Evolutionary conservation across 139 green algal species (phyloP).

Genomic region (Coelastrella sp.): DNA sequence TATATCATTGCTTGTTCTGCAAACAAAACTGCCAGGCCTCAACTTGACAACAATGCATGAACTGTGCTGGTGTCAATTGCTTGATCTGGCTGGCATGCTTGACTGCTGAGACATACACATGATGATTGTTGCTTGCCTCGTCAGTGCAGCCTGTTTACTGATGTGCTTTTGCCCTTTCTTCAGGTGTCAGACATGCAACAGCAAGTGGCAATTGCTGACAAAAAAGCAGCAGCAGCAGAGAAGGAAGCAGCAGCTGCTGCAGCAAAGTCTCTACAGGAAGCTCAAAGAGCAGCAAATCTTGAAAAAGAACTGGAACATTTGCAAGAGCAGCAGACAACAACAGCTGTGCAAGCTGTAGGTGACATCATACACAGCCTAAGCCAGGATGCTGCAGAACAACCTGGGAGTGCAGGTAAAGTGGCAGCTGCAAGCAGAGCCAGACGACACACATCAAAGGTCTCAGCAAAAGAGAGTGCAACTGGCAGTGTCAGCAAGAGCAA

Average conservation of each 20-base stretch:
- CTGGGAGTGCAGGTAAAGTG: background rate
- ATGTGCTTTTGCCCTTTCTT: too few relatives aligned
- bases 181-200: background rate
- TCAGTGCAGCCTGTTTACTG: too few relatives aligned
- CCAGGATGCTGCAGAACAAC: background rate
- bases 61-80: too few relatives aligned
- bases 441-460: background rate
- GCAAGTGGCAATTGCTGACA: background rate
- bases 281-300: slow-evolving; percentile 4
- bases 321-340: background rate
- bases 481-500: slow-evolving; percentile 10
- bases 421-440: background rate
- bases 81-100: too few relatives aligned
- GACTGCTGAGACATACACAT: too few relatives aligned
- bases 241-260: background rate
- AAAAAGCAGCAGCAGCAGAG: background rate
- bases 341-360: slow-evolving; percentile 26
- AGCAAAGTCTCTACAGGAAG: background rate
- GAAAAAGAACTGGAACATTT: slow-evolving; percentile 23
- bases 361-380: background rate
- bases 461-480: slow-evolving; percentile 13
- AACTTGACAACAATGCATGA: too few relatives aligned
- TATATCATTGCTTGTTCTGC: too few relatives aligned
- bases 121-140: too few relatives aligned
- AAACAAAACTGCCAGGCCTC: too few relatives aligned